phyloP scores from a whole-genome alignment of 768 basidiomycete species.

The Amanita rimosa region DNA sequence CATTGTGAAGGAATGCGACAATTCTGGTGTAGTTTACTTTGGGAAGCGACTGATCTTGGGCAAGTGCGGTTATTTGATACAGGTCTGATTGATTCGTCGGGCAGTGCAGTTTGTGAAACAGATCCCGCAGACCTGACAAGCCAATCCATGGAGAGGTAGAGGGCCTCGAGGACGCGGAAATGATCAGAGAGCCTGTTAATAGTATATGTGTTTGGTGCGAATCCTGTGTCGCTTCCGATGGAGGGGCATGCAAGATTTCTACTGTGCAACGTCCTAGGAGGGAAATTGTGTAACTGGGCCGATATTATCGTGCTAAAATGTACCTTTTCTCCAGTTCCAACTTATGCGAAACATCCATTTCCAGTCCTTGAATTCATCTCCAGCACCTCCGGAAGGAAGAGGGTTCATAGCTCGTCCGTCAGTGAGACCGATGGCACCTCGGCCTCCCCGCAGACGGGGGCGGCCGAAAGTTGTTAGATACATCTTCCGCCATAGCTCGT shows the following conservation, averaged over 20 bases:
- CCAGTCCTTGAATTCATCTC: constrained; percentile 47
- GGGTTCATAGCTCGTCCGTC: constrained; percentile 50
- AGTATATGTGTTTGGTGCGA: constrained; percentile 30
- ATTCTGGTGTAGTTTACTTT: constrained; percentile 31
- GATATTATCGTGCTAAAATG: constrained; percentile 8
- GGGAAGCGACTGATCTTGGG: constrained; percentile 67
- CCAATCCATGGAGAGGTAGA: constrained; percentile 23
- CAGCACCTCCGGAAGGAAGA: constrained; percentile 40
- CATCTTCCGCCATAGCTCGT: constrained; percentile 61
- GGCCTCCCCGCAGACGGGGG: constrained; percentile 52
- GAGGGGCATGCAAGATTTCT: constrained; percentile 18
- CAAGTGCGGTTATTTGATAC: constrained; percentile 48
- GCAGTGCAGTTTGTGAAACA: constrained; percentile 30
- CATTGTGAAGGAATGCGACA: constrained; percentile 53
- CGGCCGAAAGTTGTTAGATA: constrained; percentile 60
- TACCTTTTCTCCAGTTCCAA: constrained; percentile 74
- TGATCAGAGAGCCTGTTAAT: constrained; percentile 47
- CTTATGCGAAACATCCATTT: constrained; percentile 84
- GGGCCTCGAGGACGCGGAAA: constrained; percentile 40
- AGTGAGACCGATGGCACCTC: constrained; percentile 43
- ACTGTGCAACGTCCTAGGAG: constrained; percentile 53
- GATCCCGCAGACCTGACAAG: constrained; percentile 22
- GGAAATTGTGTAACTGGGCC: constrained; percentile 9
- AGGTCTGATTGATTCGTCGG: constrained; percentile 21
- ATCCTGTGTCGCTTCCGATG: constrained; percentile 5